Evolutionary conservation across 768 basidiomycete species (phyloP).

Genomic region (Podaxis sp.): DNA sequence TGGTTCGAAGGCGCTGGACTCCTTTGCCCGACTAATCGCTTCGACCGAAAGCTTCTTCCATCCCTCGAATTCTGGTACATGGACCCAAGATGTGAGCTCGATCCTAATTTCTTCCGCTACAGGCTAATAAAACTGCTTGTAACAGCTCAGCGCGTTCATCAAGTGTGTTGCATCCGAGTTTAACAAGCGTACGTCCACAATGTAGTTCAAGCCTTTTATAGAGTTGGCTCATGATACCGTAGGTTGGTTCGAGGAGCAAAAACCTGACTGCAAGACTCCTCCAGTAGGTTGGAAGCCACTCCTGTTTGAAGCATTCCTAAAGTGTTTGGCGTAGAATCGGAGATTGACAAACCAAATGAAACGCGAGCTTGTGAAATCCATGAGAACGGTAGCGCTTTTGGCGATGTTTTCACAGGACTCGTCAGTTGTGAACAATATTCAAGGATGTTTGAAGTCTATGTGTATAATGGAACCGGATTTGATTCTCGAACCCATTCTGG

Average conservation of each 20-base stretch:
- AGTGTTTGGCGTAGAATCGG: slow-evolving; percentile 48
- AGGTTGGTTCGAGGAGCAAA: slow-evolving; percentile 81
- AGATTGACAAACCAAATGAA: slow-evolving; percentile 77
- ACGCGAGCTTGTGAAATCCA: slow-evolving; percentile 78
- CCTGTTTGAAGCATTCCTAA: not conserved
- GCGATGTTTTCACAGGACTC: slow-evolving; percentile 88
- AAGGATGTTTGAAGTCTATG: slow-evolving; percentile 80
- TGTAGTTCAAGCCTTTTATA: not conserved
- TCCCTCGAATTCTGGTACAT: slow-evolving; percentile 81
- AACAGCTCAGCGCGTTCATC: slow-evolving; percentile 78
- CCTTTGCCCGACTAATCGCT: slow-evolving; percentile 79
- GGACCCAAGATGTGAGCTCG: slow-evolving; percentile 67
- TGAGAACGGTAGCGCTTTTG: slow-evolving; percentile 80
- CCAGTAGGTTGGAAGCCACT: slow-evolving; percentile 30
- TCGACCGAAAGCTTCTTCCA: slow-evolving; percentile 92
- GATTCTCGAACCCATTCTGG: slow-evolving; percentile 76
- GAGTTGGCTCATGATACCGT: slow-evolving; percentile 13
- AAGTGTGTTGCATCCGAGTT: slow-evolving; percentile 84
- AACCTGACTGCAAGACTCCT: slow-evolving; percentile 80
- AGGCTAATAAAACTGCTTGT: not conserved
- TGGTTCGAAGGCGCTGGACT: slow-evolving; percentile 83
- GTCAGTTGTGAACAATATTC: slow-evolving; percentile 70
- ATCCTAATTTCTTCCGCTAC: not conserved
- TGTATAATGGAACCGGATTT: slow-evolving; percentile 83
- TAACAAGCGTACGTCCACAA: slow-evolving; percentile 58